Evolutionary conservation across 305 asterid species (phyloP).

Genomic region (Fraxinus albicans): DNA sequence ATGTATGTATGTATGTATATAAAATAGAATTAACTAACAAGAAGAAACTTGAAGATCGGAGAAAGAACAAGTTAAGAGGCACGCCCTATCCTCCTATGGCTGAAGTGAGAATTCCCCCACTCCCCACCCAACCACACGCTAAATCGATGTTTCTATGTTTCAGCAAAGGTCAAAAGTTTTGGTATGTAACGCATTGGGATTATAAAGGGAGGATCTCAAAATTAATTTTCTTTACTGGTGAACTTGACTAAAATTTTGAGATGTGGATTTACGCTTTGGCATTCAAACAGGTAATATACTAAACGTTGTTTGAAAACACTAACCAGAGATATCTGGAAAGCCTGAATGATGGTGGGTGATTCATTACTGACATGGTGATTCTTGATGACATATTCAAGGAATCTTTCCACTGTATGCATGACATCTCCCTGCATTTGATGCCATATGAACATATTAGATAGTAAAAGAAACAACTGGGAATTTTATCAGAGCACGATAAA

Average conservation of each 20-base stretch:
- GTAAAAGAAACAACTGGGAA: constrained; percentile 9
- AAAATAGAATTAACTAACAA: background rate
- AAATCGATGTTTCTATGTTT: background rate
- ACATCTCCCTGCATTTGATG: constrained; percentile 66
- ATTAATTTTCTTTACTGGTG: background rate
- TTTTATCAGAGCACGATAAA: constrained; percentile 4
- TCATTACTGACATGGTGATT: constrained; percentile 62
- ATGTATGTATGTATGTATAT: too few relatives aligned
- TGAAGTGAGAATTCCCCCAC: background rate
- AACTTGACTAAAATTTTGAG: background rate
- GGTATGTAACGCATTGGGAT: background rate
- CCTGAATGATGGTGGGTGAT: constrained; percentile 61
- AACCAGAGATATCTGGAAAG: constrained; percentile 87
- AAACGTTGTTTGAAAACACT: constrained; percentile 32
- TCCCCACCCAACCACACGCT: background rate
- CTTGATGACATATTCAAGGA: constrained; percentile 73
- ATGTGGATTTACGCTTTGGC: background rate
- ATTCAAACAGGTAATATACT: background rate
- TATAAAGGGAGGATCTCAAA: background rate
- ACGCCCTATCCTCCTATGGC: background rate
- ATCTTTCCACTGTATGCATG: constrained; percentile 35
- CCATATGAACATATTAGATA: constrained; percentile 21
- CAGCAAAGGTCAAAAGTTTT: background rate
- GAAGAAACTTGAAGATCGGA: background rate
- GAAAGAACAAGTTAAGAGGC: background rate